phyloP scores from a whole-genome alignment of 371 early-diverging fungal species.

The Mucor racemosus region DNA sequence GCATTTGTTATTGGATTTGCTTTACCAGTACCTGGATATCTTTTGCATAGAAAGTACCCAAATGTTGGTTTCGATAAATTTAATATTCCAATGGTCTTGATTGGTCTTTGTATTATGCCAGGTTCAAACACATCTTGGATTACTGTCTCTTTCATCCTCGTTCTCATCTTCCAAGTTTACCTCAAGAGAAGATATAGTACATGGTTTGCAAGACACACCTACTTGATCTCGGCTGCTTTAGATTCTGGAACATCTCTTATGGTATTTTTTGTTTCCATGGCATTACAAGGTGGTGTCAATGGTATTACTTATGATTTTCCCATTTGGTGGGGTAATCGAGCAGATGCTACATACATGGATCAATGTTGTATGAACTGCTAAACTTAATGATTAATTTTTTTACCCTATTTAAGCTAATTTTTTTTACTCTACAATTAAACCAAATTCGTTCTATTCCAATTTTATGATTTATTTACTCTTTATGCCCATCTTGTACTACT shows the following conservation, averaged over 20 bases:
- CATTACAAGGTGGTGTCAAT: constrained; percentile 55
- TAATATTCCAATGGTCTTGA: constrained; percentile 53
- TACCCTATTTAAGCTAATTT: no score
- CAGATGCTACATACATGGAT: constrained; percentile 25
- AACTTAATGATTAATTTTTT: neutral
- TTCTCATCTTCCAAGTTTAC: constrained; percentile 52
- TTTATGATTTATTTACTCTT: neutral
- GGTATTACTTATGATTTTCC: constrained; percentile 47
- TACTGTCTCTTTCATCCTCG: constrained; percentile 40
- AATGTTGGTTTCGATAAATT: constrained; percentile 38
- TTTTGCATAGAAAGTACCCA: constrained; percentile 40
- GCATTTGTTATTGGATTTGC: constrained; percentile 44
- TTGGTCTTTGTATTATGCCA: constrained; percentile 50
- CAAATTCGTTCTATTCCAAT: neutral
- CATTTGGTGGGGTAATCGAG: constrained; percentile 58
- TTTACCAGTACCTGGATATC: constrained; percentile 43
- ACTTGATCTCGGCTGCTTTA: constrained; percentile 59
- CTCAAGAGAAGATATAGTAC: constrained; percentile 43
- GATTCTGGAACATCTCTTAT: constrained; percentile 63
- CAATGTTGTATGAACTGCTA: constrained; percentile 26
- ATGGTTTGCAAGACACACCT: constrained; percentile 62
- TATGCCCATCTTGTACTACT: constrained; percentile 6
- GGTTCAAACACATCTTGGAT: constrained; percentile 50
- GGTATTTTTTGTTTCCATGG: constrained; percentile 55
- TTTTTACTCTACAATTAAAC: no score